Evolutionary conservation across 441 rosid species (phyloP).

Genomic region (Brassica hybrid): DNA sequence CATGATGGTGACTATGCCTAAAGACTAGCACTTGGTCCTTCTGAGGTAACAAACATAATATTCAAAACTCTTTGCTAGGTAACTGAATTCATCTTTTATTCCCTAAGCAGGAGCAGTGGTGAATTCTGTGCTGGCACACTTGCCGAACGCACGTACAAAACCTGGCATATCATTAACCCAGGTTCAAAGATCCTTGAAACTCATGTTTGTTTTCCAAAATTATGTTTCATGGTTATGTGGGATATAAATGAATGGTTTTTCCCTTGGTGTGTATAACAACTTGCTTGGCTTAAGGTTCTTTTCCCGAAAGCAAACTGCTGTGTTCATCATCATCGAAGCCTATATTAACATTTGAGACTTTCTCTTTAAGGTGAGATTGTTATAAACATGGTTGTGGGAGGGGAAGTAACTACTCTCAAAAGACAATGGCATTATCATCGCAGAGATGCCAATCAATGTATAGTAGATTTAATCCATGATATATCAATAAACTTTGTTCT

Average conservation of each 20-base stretch:
- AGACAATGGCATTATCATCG: neutral
- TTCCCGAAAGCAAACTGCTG: neutral
- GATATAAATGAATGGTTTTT: no score
- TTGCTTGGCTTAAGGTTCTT: slow-evolving; percentile 84
- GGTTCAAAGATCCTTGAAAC: slow-evolving; percentile 20
- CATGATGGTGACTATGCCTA: slow-evolving; percentile 90
- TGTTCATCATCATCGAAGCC: neutral
- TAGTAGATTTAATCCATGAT: neutral
- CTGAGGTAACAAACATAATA: slow-evolving; percentile 42
- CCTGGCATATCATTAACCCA: slow-evolving; percentile 36
- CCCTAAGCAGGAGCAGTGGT: no score
- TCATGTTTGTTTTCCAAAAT: neutral
- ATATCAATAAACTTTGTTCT: neutral
- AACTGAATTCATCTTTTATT: slow-evolving; percentile 4
- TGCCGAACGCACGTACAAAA: slow-evolving; percentile 42
- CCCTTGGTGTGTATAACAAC: slow-evolving; percentile 1
- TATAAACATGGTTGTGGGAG: slow-evolving; percentile 67
- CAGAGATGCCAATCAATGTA: neutral
- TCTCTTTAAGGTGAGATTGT: slow-evolving; percentile 72
- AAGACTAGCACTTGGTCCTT: slow-evolving; percentile 71
- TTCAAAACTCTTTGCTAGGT: slow-evolving; percentile 22
- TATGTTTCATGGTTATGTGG: no score
- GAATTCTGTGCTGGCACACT: slow-evolving; percentile 44
- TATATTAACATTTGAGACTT: slow-evolving; percentile 8
- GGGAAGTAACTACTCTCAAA: neutral